Evolutionary conservation across 352 stramenopile genomes (phyloP).

Genomic region (Globisporangium cylindrosporum): DNA sequence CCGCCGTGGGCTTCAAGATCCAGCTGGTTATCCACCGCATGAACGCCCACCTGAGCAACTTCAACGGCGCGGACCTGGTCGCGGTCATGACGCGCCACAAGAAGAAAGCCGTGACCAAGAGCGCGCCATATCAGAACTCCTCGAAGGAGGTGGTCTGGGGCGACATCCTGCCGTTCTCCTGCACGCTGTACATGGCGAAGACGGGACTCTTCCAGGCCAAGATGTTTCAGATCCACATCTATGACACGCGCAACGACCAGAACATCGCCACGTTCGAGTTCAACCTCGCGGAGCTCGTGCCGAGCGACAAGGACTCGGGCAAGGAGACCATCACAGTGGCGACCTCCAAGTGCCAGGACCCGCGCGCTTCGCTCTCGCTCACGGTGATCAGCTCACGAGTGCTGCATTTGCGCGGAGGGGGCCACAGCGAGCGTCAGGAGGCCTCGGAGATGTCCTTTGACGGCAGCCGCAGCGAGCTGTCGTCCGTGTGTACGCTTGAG

Average conservation of each 20-base stretch:
- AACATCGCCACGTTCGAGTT: slow-evolving; percentile 66
- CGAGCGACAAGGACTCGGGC: slow-evolving; percentile 51
- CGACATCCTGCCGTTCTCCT: slow-evolving; percentile 72
- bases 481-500: slow-evolving; percentile 55
- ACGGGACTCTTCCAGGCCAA: slow-evolving; percentile 69
- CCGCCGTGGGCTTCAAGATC: slow-evolving; percentile 60
- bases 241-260: slow-evolving; percentile 49
- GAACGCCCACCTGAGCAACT: slow-evolving; percentile 42
- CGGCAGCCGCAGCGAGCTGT: slow-evolving; percentile 58
- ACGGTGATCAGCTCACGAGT: slow-evolving; percentile 59
- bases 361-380: slow-evolving; percentile 57
- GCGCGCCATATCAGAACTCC: slow-evolving; percentile 39
- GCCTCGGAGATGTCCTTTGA: slow-evolving; percentile 53
- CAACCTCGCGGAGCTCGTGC: slow-evolving; percentile 60
- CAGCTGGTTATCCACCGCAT: slow-evolving; percentile 69
- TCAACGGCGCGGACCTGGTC: slow-evolving; percentile 51
- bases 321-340: slow-evolving; percentile 66
- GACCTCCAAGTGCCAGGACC: slow-evolving; percentile 58
- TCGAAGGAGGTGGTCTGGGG: slow-evolving; percentile 68
- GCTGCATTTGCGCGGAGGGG: slow-evolving; percentile 13
- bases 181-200: slow-evolving; percentile 75
- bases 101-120: slow-evolving; percentile 65
- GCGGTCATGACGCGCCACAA: slow-evolving; percentile 69
- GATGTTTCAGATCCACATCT: slow-evolving; percentile 65
- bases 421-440: slow-evolving; percentile 10